Base-by-base conservation (phyloP, 2,329 filamentous ascomycete genomes). In the Thielaviopsis ethacetica region DNA sequence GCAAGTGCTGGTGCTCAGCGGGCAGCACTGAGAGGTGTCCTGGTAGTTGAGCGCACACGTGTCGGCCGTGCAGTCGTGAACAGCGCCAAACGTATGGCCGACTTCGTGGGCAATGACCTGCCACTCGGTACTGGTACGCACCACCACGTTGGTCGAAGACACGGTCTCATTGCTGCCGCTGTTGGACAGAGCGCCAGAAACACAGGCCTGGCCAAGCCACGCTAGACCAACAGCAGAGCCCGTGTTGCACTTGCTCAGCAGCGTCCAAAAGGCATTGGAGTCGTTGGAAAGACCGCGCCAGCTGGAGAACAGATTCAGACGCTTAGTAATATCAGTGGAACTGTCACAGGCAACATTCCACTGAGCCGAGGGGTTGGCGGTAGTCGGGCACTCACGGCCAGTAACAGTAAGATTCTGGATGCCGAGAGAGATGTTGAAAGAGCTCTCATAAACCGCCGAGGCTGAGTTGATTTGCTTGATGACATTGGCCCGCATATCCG, bases 71-170 rank as follows among this genome's bases (percentile, higher is more conserved):
- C 93, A 98, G 71, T 98, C 93, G 71, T 98, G 93, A 10, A 96
- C 89, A 5, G 91, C 93, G 53, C 91, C 91, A 69, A 95, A 97
- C 0, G 90, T 97, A 70, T 97, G 91, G 1, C 91, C 91, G 2
- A 85, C 84, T 71, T 97, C 91, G 68, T 97, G 91, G 30, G 91
- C 91, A 71, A 97, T 88, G 61, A 97, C 86, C 69, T 96, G 90
- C 91, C 91, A 97, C 68, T 95, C 91, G 2, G 82, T 85, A 22
- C 80, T 77, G 0, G 89, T 95, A 63, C 82, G 82, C 26, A 93
- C 84, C 22, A 98, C 89, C 0, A 98, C 88, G 67, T 96, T 97
- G 62, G 91, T 84, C 34, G 88, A 87, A 21, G 86, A 84, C 30
- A 95, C 86, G 0, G 83, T 88, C 70, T 93, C 86, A 62, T 80